Base-by-base conservation (phyloP, 1,284 basidiomycete genomes). In the Cyathus pygmaeus region DNA sequence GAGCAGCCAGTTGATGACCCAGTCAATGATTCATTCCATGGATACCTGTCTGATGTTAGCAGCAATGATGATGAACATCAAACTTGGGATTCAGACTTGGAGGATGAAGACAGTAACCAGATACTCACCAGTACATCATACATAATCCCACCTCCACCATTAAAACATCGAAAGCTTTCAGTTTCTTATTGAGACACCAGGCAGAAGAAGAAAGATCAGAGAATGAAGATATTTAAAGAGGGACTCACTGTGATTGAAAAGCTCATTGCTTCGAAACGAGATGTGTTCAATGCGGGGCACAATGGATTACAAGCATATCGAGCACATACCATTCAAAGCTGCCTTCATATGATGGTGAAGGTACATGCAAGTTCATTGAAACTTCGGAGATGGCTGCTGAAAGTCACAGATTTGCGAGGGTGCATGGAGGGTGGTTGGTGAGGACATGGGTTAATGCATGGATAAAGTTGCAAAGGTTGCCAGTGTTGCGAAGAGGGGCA, bases 401-500 rank as follows among this genome's bases (percentile, higher is more conserved):
- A 55, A 65, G 60, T 23, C 65, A 73, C 29, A 75, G 73, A 6
- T 77, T 74, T 67, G 61, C 66, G 19, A 26, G 58, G 24, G 63
- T 62, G 30, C 76, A 68, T 69, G 74, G 71, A 46, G 69, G 70
- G 1, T 46, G 67, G n/a, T 59, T 68, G 23, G 65, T 79, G 23
- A 51, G 70, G 3, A 52, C 26, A 23, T 81, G 78, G 78, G 62
- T 63, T 10, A 24, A 55, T 11, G 24, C 31, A n/a, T 80, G 76
- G 74, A 56, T 79, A 4, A 55, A 63, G 15, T 39, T 53, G 4
- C 49, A 68, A 41, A 61, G 64, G 33, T 65, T 79, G 4, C 76
- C 77, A 26, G 52, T n/a, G 41, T 79, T 77, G 15, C 19, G 52
- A 23, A 27, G 53, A 30, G 19, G 74, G 78, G 9, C 33, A 47